Percentiles rank a stretch among this genome's conserved stretches.
Conservation (phyloP, 2,329 filamentous ascomycete species). For the Penicillium sp. region DNA sequence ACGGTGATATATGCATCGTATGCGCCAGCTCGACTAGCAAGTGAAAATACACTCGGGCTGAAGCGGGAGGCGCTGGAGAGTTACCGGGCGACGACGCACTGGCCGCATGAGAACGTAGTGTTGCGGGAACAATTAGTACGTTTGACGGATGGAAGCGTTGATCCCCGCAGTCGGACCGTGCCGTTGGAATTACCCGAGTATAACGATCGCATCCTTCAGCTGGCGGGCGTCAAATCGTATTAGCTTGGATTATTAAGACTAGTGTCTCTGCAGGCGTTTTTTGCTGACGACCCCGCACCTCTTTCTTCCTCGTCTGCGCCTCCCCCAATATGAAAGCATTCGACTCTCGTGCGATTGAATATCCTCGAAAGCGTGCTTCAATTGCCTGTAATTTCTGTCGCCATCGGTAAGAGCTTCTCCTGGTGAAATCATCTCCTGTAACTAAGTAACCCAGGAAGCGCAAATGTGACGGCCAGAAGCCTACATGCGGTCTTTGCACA, state of each 20-base stretch:
- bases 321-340: constrained; percentile 9
- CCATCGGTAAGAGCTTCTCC: constrained; percentile 13
- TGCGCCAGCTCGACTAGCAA: constrained; percentile 8
- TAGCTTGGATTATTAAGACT: constrained; percentile 8
- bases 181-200: constrained; percentile 5
- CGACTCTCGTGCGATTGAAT: constrained; percentile 10
- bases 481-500: constrained; percentile 18
- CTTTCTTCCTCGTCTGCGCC: background rate
- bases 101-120: constrained; percentile 6
- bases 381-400: constrained; percentile 23
- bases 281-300: constrained; percentile 10
- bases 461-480: constrained; percentile 21
- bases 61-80: constrained; percentile 16
- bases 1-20: constrained; percentile 27
- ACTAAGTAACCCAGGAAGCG: constrained; percentile 13
- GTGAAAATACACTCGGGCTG: background rate
- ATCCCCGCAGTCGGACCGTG: constrained; percentile 4
- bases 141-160: background rate
- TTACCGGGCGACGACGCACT: constrained; percentile 3
- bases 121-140: background rate
- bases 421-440: background rate
- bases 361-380: constrained; percentile 20
- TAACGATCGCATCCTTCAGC: constrained; percentile 1
- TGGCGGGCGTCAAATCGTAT: constrained; percentile 5
- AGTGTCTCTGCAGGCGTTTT: background rate